Base-by-base conservation (phyloP, 1,139 yeast genomes). In the Candida sanyaensis region DNA sequence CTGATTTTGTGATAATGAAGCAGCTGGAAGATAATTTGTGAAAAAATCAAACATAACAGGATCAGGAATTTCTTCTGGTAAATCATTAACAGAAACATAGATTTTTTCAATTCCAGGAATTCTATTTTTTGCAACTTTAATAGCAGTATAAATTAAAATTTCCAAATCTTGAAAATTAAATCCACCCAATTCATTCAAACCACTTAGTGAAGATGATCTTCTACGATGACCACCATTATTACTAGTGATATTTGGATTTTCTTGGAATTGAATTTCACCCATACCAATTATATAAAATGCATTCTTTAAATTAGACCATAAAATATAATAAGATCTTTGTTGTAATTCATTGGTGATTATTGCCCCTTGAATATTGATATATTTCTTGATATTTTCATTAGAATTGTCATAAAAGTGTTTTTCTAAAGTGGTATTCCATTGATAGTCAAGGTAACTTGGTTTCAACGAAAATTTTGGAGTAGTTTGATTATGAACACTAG, bases 141-240 rank as follows among this genome's bases (percentile, higher is more conserved):
- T 58, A 4, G 77, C 77, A 2, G 65, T 53, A n/a, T 60, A 55
- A 41, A 74, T 54, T 50, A 74, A 61, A 30, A 73, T 56, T 51
- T 71, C 76, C 50, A 72, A 64, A 53, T 73, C 78, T 49, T 72
- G 75, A 61, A 73, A 73, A 48, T 73, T 73, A 54, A 60, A 63
- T 1, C 76, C 77, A 21, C 76, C 77, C 50, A 72, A 60, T 9
- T 73, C 78, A 54, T 71, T 71, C 38, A 73, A 52, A 3, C 74
- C 72, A 9, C 72, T 63, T 46, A 71, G 68, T 29, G 77, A 71
- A 21, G 75, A 68, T 5, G 72, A 66, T 39, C 76, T 57, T 43
- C 76, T 65, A 44, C 68, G 60, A 4, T 41, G 44, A 31, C 52
- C 56, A 36, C 51, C 56, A 29, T 44, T 58, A 17, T 17, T 17